These are phyloP conservation scores for Eurotiales sp. DNA, from an alignment of 2,329 filamentous ascomycete species.

Conservation along the genomic window DNA sequence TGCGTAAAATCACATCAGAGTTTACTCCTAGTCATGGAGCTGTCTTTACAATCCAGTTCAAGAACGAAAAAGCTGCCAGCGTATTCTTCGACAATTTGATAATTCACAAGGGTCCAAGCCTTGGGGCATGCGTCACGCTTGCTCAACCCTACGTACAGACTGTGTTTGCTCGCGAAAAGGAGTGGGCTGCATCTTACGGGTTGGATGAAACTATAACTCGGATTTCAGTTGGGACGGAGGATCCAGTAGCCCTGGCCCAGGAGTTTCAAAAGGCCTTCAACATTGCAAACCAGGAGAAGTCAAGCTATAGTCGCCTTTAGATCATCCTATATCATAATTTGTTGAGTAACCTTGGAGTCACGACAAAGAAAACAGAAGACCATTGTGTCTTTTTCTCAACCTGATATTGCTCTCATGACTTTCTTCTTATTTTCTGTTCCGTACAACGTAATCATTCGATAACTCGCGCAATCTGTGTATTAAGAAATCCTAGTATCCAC, in stretches of 20 bases:
- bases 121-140: background rate
- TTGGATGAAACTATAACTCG: background rate
- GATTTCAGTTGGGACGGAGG: background rate
- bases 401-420: no score
- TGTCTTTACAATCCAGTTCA: background rate
- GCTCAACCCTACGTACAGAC: background rate
- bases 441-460: no score
- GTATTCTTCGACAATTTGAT: background rate
- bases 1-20: background rate
- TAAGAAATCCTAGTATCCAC: no score
- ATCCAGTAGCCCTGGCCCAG: background rate
- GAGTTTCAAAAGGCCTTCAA: background rate
- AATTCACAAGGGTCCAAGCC: constrained; percentile 1
- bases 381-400: background rate
- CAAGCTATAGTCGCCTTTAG: background rate
- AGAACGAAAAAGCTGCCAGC: background rate
- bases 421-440: no score
- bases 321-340: background rate
- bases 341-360: background rate
- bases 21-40: background rate
- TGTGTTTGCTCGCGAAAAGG: background rate
- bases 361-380: background rate
- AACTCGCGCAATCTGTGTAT: no score
- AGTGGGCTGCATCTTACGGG: background rate
- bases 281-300: background rate